These are phyloP conservation scores for Pseudogymnoascus sp. DNA, from an alignment of 2,329 filamentous ascomycete species.

Conservation along the genomic window DNA sequence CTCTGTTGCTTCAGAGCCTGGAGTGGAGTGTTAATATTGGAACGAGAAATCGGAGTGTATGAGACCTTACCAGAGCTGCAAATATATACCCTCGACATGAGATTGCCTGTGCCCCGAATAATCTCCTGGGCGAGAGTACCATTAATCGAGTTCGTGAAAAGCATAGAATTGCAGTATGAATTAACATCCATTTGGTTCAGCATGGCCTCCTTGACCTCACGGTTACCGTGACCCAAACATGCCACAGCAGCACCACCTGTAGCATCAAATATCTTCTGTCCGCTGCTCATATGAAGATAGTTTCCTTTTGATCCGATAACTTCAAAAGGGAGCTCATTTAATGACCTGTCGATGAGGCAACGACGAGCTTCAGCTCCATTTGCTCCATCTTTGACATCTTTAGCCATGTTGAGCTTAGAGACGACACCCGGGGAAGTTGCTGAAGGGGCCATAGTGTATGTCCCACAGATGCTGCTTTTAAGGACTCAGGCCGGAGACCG, in stretches of 20 bases:
- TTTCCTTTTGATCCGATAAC: conserved; percentile 22
- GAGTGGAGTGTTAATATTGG: conserved; percentile 10
- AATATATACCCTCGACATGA: conserved; percentile 46
- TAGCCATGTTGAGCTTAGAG: background rate
- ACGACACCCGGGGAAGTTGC: background rate
- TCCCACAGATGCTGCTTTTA: background rate
- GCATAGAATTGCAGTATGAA: conserved; percentile 49
- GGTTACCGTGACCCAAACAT: conserved; percentile 59
- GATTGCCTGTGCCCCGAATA: conserved; percentile 31
- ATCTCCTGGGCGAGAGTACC: conserved; percentile 39
- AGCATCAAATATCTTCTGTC: conserved; percentile 58
- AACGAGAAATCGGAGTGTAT: background rate
- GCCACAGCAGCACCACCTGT: conserved; percentile 66
- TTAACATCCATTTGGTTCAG: conserved; percentile 45
- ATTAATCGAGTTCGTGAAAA: conserved; percentile 45
- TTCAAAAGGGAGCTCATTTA: conserved; percentile 23
- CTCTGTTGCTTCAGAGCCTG: conserved; percentile 61
- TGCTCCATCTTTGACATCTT: background rate
- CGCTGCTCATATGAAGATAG: conserved; percentile 29
- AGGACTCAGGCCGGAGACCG: background rate
- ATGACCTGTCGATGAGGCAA: conserved; percentile 20
- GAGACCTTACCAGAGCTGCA: conserved; percentile 43
- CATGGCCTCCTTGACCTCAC: conserved; percentile 52
- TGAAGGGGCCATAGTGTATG: background rate
- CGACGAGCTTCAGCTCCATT: background rate